Conservation (phyloP, 1,139 yeast genomes). For the Taphrina wiesneri region DNA sequence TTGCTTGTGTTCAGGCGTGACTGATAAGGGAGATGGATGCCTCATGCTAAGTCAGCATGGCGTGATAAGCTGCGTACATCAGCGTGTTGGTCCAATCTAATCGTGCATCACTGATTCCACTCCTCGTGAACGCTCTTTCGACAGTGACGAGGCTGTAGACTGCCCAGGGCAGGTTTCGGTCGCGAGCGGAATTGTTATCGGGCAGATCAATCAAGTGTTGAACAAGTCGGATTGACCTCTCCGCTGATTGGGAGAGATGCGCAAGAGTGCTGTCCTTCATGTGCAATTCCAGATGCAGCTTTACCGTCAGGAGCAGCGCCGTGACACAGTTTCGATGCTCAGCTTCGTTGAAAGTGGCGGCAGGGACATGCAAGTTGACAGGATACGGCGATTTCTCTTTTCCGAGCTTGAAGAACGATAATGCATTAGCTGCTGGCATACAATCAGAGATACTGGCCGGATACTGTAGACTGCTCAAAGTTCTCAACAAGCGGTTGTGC, state of each 20-base stretch:
- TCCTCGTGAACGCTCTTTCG: neutral
- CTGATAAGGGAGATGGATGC: neutral
- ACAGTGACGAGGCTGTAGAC: neutral
- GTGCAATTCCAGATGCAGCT: neutral
- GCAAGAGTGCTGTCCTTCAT: neutral
- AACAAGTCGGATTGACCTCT: neutral
- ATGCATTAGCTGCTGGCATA: neutral
- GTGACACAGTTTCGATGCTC: constrained; percentile 2
- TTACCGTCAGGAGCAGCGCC: neutral
- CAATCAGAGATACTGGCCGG: neutral
- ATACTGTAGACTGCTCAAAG: neutral
- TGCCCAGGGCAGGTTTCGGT: neutral
- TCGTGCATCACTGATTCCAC: neutral
- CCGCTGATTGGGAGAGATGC: neutral
- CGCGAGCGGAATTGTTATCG: neutral
- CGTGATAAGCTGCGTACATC: neutral
- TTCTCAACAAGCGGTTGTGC: neutral
- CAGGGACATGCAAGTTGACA: neutral
- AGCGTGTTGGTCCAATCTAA: neutral
- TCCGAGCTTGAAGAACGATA: neutral
- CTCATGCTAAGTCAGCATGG: neutral
- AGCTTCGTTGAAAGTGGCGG: neutral
- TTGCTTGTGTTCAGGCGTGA: neutral
- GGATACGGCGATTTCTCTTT: neutral
- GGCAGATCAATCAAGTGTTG: neutral